These are phyloP conservation scores for Cyclospora cayetanensis DNA, from an alignment of 169 alveolate species.

Conservation along the genomic window DNA sequence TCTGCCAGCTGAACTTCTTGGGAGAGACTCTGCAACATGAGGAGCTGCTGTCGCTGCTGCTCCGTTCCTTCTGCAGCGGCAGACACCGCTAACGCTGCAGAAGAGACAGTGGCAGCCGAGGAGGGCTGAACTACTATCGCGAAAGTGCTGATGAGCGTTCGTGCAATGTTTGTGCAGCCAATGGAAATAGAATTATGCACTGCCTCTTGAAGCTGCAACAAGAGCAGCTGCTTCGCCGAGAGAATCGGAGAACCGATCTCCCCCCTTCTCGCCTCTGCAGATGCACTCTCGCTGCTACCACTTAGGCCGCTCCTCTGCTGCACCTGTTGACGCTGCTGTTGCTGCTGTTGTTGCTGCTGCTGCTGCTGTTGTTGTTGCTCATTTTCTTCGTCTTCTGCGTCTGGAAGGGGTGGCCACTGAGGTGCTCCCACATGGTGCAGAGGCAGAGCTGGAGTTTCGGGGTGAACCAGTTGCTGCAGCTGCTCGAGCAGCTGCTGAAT, in stretches of 20 bases:
- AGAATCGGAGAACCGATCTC: background rate
- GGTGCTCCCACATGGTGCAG: constrained; percentile 42
- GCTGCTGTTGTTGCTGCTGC: constrained; percentile 23
- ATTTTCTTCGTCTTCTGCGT: background rate
- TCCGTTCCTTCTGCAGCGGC: background rate
- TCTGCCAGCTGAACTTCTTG: constrained; percentile 54
- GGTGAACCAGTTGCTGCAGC: constrained; percentile 41
- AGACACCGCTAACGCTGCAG: background rate
- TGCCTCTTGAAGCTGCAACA: constrained; percentile 43
- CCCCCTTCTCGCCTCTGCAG: constrained; percentile 7
- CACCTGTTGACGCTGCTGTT: background rate
- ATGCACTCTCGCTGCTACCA: background rate
- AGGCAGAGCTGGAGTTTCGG: constrained; percentile 43
- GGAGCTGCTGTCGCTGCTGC: constrained; percentile 58
- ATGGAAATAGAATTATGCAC: background rate
- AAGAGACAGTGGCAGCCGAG: background rate
- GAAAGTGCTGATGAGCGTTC: constrained; percentile 15
- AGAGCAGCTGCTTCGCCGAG: constrained; percentile 7
- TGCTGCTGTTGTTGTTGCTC: constrained; percentile 47
- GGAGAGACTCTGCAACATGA: background rate
- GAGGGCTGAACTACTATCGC: background rate
- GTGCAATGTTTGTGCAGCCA: constrained; percentile 27
- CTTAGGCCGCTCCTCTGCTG: background rate
- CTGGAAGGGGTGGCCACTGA: constrained; percentile 10
- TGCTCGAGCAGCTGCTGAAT: constrained; percentile 50